phyloP scores from a whole-genome alignment of 192 early-diverging fungal species.

The Thamnidium elegans region DNA sequence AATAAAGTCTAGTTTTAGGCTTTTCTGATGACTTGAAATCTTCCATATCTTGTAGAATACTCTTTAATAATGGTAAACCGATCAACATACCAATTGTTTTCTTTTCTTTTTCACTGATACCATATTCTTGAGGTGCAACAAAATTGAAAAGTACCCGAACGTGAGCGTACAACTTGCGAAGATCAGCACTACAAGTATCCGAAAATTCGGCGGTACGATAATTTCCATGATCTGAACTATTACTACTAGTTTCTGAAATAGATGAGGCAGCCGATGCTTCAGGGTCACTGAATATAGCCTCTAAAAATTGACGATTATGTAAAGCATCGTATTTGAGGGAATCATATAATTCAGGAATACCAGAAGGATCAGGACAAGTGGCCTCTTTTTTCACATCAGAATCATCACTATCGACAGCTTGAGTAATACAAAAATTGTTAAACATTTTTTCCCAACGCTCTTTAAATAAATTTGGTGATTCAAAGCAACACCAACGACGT shows the following conservation, averaged over 20 bases:
- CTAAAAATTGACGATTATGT: conserved; percentile 87
- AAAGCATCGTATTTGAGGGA: conserved; percentile 96
- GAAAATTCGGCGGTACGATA: not conserved
- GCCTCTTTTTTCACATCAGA: conserved; percentile 26
- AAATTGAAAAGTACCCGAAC: conserved; percentile 91
- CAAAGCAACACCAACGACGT: conserved; percentile 86
- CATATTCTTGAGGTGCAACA: conserved; percentile 92
- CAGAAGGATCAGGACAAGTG: conserved; percentile 67
- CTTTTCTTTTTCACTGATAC: conserved; percentile 80
- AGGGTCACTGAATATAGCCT: conserved; percentile 62
- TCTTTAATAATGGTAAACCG: conserved; percentile 69
- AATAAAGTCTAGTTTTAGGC: conserved; percentile 81
- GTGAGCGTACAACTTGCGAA: conserved; percentile 72
- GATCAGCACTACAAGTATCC: conserved; percentile 20
- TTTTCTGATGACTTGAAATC: conserved; percentile 47
- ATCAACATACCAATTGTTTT: conserved; percentile 82
- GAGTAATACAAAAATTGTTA: conserved; percentile 69
- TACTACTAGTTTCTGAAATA: not conserved
- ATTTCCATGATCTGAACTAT: not conserved
- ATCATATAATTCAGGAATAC: conserved; percentile 92
- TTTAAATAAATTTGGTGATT: conserved; percentile 78
- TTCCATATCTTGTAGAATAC: conserved; percentile 77
- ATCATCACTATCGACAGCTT: conserved; percentile 17
- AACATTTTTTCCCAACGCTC: conserved; percentile 98
- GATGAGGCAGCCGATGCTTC: not conserved